Percentiles rank a stretch among this genome's conserved stretches.
phyloP scores from a whole-genome alignment of 2,329 filamentous ascomycete species.

The Diaporthe ilicicola region DNA sequence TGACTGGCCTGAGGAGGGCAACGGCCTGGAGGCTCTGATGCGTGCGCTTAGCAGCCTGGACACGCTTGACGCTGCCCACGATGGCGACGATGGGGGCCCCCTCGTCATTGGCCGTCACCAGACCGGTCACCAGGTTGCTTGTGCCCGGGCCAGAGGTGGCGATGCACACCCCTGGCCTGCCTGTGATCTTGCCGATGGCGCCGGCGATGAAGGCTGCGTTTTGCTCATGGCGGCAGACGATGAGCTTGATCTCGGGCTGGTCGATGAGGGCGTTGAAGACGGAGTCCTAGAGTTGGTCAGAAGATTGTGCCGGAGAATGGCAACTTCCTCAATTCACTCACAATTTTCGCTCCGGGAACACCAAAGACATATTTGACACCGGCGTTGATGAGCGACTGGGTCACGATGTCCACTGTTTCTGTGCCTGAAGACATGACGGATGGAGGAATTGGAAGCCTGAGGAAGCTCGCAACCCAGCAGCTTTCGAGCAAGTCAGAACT shows the following conservation, averaged over 20 bases:
- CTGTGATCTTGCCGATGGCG: slow-evolving; percentile 54
- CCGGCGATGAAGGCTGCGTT: slow-evolving; percentile 60
- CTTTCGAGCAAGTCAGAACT: background rate
- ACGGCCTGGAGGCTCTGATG: slow-evolving; percentile 55
- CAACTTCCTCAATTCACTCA: background rate
- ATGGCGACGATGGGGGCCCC: slow-evolving; percentile 57
- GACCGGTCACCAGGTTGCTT: slow-evolving; percentile 54
- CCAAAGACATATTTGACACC: slow-evolving; percentile 56
- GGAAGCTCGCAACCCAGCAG: no score
- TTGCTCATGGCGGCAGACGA: slow-evolving; percentile 58
- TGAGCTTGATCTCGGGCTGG: slow-evolving; percentile 55
- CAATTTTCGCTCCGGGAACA: slow-evolving; percentile 56
- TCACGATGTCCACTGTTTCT: slow-evolving; percentile 42
- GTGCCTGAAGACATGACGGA: slow-evolving; percentile 25
- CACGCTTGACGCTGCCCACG: slow-evolving; percentile 54
- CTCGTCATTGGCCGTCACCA: slow-evolving; percentile 57
- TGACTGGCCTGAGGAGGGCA: slow-evolving; percentile 52
- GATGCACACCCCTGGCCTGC: slow-evolving; percentile 54
- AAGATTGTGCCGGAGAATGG: no score
- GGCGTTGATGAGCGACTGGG: slow-evolving; percentile 45
- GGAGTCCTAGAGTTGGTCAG: slow-evolving; percentile 42
- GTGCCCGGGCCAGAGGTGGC: slow-evolving; percentile 57
- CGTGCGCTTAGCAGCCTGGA: slow-evolving; percentile 53
- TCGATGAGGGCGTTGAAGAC: slow-evolving; percentile 56
- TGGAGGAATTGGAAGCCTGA: background rate